A percentile compares a stretch with the other conserved stretches of the same genome.
These are phyloP conservation scores for Umbellularia californica DNA, from an alignment of 164 flowering plant species.

Conservation along the genomic window DNA sequence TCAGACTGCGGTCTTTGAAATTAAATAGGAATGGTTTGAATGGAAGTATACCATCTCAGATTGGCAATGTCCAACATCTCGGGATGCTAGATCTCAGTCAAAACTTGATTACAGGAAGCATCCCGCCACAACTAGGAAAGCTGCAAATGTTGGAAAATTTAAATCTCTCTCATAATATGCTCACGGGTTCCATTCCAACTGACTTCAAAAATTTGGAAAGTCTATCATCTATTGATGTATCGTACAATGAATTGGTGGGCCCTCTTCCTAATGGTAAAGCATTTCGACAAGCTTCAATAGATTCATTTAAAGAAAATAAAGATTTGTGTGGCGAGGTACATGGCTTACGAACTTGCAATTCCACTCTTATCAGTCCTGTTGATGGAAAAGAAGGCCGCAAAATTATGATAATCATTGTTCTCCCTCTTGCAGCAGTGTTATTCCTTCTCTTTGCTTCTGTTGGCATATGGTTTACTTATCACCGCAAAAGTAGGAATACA, in stretches of 20 bases:
- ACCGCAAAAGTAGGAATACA: too few species aligned
- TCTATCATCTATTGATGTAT: conserved; percentile 9
- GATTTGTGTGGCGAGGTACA: conserved; percentile 37
- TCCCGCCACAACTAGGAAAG: conserved; percentile 2
- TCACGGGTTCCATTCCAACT: conserved; percentile 4
- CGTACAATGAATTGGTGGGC: conserved; percentile 2
- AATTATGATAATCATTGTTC: not conserved
- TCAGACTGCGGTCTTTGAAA: conserved; percentile 4
- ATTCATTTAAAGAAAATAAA: conserved; percentile 15
- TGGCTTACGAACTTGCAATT: conserved; percentile 30
- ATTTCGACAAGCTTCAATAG: conserved; percentile 15
- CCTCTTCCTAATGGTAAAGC: not conserved
- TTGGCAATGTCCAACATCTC: not conserved
- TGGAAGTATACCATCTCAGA: conserved; percentile 4
- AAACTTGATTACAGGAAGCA: conserved; percentile 1
- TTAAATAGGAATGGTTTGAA: not conserved
- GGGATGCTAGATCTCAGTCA: not conserved
- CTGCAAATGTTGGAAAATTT: not conserved
- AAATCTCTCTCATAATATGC: conserved; percentile 8
- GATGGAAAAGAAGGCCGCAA: not conserved
- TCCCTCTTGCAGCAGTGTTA: not conserved
- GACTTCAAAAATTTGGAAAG: not conserved
- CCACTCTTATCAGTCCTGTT: not conserved
- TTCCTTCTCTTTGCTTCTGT: not conserved
- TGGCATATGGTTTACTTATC: not conserved